A percentile compares a stretch with the other conserved stretches of the same genome.
Evolutionary conservation across 768 basidiomycete species (phyloP).

Genomic region (Amanita rimosa): DNA sequence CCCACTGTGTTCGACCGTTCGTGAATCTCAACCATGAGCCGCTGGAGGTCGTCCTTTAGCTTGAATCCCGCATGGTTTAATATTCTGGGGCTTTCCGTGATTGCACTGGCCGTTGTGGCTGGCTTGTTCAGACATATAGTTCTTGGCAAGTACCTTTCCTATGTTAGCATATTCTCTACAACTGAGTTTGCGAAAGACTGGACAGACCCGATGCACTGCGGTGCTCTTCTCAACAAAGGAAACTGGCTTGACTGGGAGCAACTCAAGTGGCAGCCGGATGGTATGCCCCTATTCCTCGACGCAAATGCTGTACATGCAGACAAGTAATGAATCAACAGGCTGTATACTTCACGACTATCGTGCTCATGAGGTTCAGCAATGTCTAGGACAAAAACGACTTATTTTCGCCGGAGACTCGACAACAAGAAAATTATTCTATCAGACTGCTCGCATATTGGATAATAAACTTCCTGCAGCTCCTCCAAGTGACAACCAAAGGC

Average conservation of each 20-base stretch:
- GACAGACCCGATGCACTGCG: slow-evolving; percentile 64
- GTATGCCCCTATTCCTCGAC: slow-evolving; percentile 25
- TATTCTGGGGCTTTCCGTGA: slow-evolving; percentile 26
- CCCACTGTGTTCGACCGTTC: neutral
- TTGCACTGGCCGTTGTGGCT: slow-evolving; percentile 27
- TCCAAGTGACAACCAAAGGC: slow-evolving; percentile 50
- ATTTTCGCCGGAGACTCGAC: slow-evolving; percentile 83
- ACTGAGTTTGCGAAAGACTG: slow-evolving; percentile 34
- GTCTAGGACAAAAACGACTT: slow-evolving; percentile 47
- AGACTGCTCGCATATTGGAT: slow-evolving; percentile 54
- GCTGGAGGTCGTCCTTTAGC: slow-evolving; percentile 14
- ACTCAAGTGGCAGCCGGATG: slow-evolving; percentile 82
- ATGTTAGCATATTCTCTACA: neutral
- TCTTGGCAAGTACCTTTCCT: slow-evolving; percentile 21
- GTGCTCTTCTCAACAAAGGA: slow-evolving; percentile 57
- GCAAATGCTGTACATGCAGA: neutral
- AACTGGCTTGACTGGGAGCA: slow-evolving; percentile 64
- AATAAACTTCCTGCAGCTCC: slow-evolving; percentile 38
- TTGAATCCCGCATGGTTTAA: slow-evolving; percentile 42
- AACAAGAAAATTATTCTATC: slow-evolving; percentile 71
- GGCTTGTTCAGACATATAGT: slow-evolving; percentile 33
- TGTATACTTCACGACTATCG: slow-evolving; percentile 71
- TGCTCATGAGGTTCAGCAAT: slow-evolving; percentile 38
- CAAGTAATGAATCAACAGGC: slow-evolving; percentile 28
- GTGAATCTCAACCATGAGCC: slow-evolving; percentile 9